Percentiles rank a stretch among this genome's conserved stretches.
These are phyloP conservation scores for Salix koriyanagi DNA, from an alignment of 345 rosid genomes.

Conservation along the genomic window DNA sequence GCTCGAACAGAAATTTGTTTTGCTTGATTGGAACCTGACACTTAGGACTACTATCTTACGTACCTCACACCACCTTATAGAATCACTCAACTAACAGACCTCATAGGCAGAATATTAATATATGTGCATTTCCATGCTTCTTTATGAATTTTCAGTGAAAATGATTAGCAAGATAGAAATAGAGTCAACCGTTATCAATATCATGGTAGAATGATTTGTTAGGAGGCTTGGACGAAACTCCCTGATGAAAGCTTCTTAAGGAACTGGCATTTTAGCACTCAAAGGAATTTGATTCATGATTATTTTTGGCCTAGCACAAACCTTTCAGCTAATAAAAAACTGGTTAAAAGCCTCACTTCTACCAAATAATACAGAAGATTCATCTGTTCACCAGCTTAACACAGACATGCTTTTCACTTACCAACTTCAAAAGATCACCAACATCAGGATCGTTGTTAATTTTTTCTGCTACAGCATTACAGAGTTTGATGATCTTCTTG, in stretches of 20 bases:
- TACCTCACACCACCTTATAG: too few species aligned
- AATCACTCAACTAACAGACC: too few species aligned
- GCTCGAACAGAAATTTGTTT: too few species aligned
- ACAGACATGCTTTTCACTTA: constrained; percentile 8
- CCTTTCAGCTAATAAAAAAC: neutral
- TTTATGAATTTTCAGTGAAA: too few species aligned
- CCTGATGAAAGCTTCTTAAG: neutral
- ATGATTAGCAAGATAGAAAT: too few species aligned
- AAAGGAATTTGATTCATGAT: neutral
- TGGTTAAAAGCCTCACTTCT: neutral
- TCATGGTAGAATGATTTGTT: too few species aligned
- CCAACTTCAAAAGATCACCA: constrained; percentile 47
- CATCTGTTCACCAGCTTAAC: neutral
- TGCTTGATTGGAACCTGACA: too few species aligned
- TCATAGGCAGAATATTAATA: too few species aligned
- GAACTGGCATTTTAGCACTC: neutral
- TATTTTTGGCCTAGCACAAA: neutral
- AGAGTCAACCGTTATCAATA: too few species aligned
- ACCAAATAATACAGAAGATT: neutral
- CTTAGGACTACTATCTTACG: too few species aligned
- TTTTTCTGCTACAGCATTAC: constrained; percentile 43
- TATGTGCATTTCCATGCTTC: too few species aligned
- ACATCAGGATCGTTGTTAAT: constrained; percentile 42
- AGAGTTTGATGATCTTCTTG: constrained; percentile 43
- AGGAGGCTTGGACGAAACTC: too few species aligned